Evolutionary conservation across 148 eudicot genomes (phyloP).

Genomic region (Nepenthes mirabilis): DNA sequence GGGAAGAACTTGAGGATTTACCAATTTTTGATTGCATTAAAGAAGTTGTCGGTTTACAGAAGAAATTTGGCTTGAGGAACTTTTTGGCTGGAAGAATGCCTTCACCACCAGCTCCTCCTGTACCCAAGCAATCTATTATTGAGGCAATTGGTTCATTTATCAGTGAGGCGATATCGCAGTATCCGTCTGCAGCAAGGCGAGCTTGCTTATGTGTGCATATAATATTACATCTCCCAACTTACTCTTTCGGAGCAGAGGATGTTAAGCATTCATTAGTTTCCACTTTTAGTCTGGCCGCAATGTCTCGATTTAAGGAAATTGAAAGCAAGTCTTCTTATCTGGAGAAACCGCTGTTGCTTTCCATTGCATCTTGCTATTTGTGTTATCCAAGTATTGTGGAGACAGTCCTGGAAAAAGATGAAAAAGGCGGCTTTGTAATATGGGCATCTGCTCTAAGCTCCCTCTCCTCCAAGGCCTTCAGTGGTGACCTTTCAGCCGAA

Average conservation of each 20-base stretch:
- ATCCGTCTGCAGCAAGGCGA: conserved; percentile 53
- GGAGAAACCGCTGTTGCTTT: conserved; percentile 61
- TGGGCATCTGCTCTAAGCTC: conserved; percentile 44
- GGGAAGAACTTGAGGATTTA: conserved; percentile 76
- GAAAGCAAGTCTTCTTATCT: conserved; percentile 32
- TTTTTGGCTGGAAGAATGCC: conserved; percentile 33
- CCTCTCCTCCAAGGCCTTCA: conserved; percentile 28
- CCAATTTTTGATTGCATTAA: conserved; percentile 58
- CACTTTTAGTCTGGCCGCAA: conserved; percentile 45
- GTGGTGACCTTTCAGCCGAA: conserved; percentile 27
- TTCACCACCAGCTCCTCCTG: conserved; percentile 45
- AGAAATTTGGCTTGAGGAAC: conserved; percentile 26
- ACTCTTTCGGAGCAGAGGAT: conserved; percentile 31
- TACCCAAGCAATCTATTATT: conserved; percentile 33
- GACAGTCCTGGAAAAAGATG: conserved; percentile 35
- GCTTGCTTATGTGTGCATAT: conserved; percentile 50
- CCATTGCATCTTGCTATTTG: conserved; percentile 56
- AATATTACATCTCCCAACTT: conserved; percentile 37
- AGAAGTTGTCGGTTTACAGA: conserved; percentile 40
- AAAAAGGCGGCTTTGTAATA: conserved; percentile 36
- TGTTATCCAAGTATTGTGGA: conserved; percentile 47
- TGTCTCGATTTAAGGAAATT: conserved; percentile 36
- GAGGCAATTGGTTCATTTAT: conserved; percentile 48
- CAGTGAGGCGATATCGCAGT: conserved; percentile 50
- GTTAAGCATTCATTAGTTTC: conserved; percentile 43